Conservation (phyloP, 805 yeast genomes). For the Pichia pseudocactophila region DNA sequence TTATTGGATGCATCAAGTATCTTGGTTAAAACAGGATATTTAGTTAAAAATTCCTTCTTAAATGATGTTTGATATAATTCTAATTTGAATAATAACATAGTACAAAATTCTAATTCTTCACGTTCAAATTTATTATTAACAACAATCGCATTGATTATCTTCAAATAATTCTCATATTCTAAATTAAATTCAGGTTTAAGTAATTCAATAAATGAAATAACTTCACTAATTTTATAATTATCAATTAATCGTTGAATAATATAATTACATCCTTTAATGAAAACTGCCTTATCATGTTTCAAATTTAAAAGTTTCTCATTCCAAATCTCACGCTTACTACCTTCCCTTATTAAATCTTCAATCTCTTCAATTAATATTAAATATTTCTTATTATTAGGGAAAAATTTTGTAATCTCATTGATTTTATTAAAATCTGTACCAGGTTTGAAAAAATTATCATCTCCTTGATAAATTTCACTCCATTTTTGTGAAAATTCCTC, state of each 20-base stretch:
- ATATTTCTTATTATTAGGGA: constrained; percentile 1
- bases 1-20: background rate
- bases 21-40: background rate
- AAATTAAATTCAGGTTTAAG: background rate
- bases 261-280: constrained; percentile 1
- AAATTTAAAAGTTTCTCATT: background rate
- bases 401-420: constrained; percentile 2
- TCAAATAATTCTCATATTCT: background rate
- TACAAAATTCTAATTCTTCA: background rate
- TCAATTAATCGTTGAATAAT: constrained; percentile 1
- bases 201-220: constrained; percentile 6
- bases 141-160: background rate
- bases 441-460: constrained; percentile 3
- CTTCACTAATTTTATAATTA: constrained; percentile 2
- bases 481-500: background rate
- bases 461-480: background rate
- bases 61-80: constrained; percentile 1
- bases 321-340: background rate
- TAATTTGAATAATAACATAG: background rate
- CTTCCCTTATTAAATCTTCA: background rate
- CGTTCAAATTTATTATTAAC: background rate
- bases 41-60: background rate
- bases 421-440: constrained; percentile 2
- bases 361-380: background rate
- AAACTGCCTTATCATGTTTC: background rate